These are phyloP conservation scores for Spergularia azorica DNA, from an alignment of 179 eudicot genomes.

Conservation along the genomic window DNA sequence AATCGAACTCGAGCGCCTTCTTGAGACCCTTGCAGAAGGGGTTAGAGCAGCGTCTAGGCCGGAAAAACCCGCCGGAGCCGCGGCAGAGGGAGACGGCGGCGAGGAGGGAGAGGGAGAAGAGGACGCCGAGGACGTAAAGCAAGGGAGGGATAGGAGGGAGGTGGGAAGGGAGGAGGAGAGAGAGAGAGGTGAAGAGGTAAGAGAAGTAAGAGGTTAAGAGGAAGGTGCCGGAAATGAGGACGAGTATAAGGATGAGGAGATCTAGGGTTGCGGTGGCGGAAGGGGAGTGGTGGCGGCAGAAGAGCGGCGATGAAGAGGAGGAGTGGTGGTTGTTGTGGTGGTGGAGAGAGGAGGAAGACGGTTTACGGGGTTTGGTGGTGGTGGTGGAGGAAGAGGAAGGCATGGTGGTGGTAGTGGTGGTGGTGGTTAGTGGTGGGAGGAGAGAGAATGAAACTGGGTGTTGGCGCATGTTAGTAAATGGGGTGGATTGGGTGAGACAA, in stretches of 20 bases:
- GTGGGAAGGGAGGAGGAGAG: slow-evolving; percentile 56
- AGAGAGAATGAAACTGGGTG: slow-evolving; percentile 35
- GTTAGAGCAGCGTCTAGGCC: slow-evolving; percentile 48
- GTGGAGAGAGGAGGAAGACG: slow-evolving; percentile 26
- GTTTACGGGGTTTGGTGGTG: slow-evolving; percentile 37
- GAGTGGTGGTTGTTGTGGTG: slow-evolving; percentile 27
- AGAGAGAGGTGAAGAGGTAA: slow-evolving; percentile 64
- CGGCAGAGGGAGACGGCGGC: slow-evolving; percentile 31
- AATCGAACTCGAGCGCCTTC: slow-evolving; percentile 84
- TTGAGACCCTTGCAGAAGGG: slow-evolving; percentile 65
- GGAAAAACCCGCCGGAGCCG: slow-evolving; percentile 17
- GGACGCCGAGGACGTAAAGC: slow-evolving; percentile 20
- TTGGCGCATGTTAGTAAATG: slow-evolving; percentile 52
- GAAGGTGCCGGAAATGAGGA: slow-evolving; percentile 74
- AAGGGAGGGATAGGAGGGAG: slow-evolving; percentile 21
- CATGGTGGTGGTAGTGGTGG: slow-evolving; percentile 24
- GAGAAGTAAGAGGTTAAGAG: slow-evolving; percentile 69
- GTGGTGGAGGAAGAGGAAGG: slow-evolving; percentile 32
- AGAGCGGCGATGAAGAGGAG: slow-evolving; percentile 27
- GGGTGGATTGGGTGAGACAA: neutral
- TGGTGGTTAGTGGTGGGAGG: slow-evolving; percentile 32
- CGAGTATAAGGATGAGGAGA: slow-evolving; percentile 73
- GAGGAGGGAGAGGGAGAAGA: slow-evolving; percentile 25
- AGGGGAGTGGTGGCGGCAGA: slow-evolving; percentile 53
- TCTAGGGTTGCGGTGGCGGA: slow-evolving; percentile 74